Conservation (phyloP, 176 grass and related monocot genomes). For the Eragrostis curvula region DNA sequence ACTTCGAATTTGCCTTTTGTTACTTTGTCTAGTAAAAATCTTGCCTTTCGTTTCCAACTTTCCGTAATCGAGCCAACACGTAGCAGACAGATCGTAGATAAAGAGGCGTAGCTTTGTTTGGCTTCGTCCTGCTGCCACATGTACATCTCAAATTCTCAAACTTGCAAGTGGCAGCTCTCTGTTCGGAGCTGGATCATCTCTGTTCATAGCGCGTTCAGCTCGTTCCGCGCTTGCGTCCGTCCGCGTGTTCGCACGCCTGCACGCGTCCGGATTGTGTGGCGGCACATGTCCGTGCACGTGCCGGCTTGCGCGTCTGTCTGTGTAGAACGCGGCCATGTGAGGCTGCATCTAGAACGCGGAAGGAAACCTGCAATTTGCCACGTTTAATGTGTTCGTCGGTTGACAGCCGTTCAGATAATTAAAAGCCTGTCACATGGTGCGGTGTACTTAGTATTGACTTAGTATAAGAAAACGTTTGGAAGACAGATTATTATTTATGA, state of each 20-base stretch:
- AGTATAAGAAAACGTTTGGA: not conserved
- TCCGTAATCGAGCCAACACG: no score
- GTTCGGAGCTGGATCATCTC: not conserved
- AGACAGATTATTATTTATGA: not conserved
- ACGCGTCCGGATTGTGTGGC: not conserved
- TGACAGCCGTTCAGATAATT: not conserved
- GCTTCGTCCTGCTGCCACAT: no score
- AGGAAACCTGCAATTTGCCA: not conserved
- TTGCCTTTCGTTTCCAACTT: no score
- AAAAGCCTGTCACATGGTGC: not conserved
- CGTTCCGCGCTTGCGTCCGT: not conserved
- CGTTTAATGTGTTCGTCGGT: not conserved
- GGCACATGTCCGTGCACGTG: not conserved
- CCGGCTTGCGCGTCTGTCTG: no score
- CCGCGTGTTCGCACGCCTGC: not conserved
- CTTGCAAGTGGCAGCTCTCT: not conserved
- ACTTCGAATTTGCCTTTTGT: no score
- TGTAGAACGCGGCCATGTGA: not conserved
- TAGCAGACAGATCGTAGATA: no score
- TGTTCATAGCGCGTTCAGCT: not conserved
- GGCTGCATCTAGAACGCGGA: not conserved
- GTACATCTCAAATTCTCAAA: no score
- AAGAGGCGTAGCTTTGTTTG: no score
- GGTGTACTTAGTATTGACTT: not conserved
- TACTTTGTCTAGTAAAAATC: no score